Conservation (phyloP, 257 asterid species). For the Fraxinus americana region DNA sequence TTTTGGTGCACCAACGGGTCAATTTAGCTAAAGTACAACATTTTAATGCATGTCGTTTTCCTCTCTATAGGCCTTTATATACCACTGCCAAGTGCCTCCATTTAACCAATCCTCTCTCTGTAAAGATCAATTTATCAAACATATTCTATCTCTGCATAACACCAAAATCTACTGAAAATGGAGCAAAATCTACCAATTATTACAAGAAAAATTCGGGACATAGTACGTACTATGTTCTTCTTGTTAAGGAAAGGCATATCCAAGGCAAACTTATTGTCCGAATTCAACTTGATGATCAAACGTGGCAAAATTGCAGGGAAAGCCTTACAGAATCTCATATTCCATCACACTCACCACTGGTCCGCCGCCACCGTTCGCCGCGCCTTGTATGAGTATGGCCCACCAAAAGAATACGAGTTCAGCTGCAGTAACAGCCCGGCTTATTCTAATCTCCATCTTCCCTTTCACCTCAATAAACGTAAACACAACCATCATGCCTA, state of each 20-base stretch:
- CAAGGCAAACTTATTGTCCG: constrained; percentile 38
- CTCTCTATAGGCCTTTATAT: constrained; percentile 32
- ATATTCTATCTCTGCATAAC: constrained; percentile 16
- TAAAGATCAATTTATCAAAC: background rate
- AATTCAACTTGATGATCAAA: constrained; percentile 40
- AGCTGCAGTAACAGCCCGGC: constrained; percentile 43
- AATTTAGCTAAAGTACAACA: constrained; percentile 20
- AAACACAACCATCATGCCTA: constrained; percentile 5
- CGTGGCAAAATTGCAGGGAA: constrained; percentile 57
- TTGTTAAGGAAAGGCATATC: constrained; percentile 45
- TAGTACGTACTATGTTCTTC: constrained; percentile 28
- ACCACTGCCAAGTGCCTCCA: constrained; percentile 23
- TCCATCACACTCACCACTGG: constrained; percentile 19
- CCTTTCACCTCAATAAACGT: constrained; percentile 34
- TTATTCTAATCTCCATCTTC: constrained; percentile 1
- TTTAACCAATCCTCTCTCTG: background rate
- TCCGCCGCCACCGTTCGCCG: background rate
- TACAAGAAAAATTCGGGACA: constrained; percentile 37
- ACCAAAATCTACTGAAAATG: constrained; percentile 18
- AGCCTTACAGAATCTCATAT: constrained; percentile 24
- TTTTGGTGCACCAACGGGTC: background rate
- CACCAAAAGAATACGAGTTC: constrained; percentile 40
- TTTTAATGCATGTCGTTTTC: constrained; percentile 8
- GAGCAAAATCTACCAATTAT: constrained; percentile 34
- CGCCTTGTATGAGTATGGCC: background rate